Base-by-base conservation (phyloP, 176 grass and related monocot species). In the Microstegium vimineum region DNA sequence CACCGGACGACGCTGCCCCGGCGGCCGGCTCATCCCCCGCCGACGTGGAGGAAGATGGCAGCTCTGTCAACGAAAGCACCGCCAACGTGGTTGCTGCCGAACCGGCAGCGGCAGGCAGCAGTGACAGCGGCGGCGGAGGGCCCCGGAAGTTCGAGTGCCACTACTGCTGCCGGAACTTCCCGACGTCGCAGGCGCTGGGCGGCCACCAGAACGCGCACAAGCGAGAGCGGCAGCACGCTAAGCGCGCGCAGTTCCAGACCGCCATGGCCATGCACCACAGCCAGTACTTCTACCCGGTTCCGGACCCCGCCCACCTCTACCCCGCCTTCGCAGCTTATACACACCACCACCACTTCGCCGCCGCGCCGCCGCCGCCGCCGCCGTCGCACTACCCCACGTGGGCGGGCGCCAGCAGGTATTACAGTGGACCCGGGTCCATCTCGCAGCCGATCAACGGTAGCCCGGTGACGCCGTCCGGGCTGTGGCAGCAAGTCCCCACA, bases 181-280 rank as follows among this genome's bases (percentile, higher is more conserved):
- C 92, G 23, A 97, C 91, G 28, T 94, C 94, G 85, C 94, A 97
- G 64, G 94, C 94, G 13, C 79, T 97, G 32, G 94, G 91, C 6
- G 94, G 94, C 15, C 94, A 97, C 69, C 91, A 97, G 82, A 97
- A 97, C 85, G 94, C 94, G 43, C 91, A 93, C 88, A 97, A 97
- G 83, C 66, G 94, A 74, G 94, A 97, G 83, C 82, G 94, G 49
- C 92, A 94, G 74, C 81, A 90, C 62, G 90, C 86, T 3, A 97
- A 94, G 88, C 85, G 83, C 23, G 83, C 92, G 32, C 90, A 90
- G 52, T 92, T 94, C 85, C 94, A 94, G 74, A 86, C 80, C 5
- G 90, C 89, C 72, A 87, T 97, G 88, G 75, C 94, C 43, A 75
- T 80, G 60, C 89, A 87, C 49, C 23, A 69, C 42, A 66, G 80